phyloP scores from a whole-genome alignment of 495 filamentous ascomycete genomes.

The Penicillium waksmanii region DNA sequence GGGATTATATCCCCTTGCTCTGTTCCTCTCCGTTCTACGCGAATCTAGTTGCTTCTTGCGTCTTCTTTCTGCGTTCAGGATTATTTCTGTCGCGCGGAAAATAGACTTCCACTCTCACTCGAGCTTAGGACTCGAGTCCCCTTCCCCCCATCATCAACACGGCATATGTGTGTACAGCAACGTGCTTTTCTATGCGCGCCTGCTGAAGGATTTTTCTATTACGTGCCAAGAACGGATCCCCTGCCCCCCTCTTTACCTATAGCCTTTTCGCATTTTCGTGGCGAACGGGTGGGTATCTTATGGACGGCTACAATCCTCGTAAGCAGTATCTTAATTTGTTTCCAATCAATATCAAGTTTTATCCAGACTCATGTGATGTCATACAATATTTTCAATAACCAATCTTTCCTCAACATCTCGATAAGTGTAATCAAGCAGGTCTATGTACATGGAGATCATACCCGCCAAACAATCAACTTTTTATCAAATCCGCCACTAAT shows the following conservation, averaged over 20 bases:
- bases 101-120: not conserved
- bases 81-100: not conserved
- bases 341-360: not conserved
- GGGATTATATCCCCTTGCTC: constrained; percentile 18
- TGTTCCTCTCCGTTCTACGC: not conserved
- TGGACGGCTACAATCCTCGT: constrained; percentile 68
- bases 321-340: constrained; percentile 22
- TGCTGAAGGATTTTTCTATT: constrained; percentile 86
- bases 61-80: constrained; percentile 1
- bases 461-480: constrained; percentile 62
- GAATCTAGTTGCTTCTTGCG: constrained; percentile 7
- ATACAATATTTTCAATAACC: not conserved
- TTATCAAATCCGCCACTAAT: constrained; percentile 74
- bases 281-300: constrained; percentile 85
- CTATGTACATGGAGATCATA: constrained; percentile 12
- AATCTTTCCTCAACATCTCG: not conserved
- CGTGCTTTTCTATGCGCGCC: constrained; percentile 72
- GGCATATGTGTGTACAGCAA: constrained; percentile 99
- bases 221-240: constrained; percentile 85
- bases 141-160: constrained; percentile 28
- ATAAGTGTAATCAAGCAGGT: not conserved
- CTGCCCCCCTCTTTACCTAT: constrained; percentile 85
- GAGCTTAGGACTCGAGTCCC: constrained; percentile 18
- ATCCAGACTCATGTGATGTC: not conserved
- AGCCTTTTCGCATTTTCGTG: constrained; percentile 65